Evolutionary conservation across 208 protist species (phyloP).

Genomic region (Crithidia acanthocephali): DNA sequence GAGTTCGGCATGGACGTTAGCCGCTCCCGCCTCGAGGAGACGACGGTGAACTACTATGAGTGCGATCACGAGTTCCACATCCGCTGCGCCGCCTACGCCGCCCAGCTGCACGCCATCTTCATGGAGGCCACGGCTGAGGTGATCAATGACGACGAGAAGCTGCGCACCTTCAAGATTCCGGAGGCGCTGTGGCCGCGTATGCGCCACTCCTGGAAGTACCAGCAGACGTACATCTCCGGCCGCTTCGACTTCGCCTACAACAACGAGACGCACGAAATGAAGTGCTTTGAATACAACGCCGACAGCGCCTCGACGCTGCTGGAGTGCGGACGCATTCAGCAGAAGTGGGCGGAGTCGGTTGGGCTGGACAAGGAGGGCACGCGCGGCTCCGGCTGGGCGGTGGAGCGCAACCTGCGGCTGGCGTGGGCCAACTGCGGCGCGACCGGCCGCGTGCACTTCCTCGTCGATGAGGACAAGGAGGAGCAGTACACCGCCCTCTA

Average conservation of each 20-base stretch:
- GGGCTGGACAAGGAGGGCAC: conserved; percentile 64
- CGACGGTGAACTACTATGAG: conserved; percentile 79
- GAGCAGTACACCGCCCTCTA: conserved; percentile 91
- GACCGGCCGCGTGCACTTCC: conserved; percentile 87
- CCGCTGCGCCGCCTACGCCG: conserved; percentile 61
- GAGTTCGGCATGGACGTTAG: conserved; percentile 83
- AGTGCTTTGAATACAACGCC: conserved; percentile 94
- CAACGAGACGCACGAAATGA: conserved; percentile 70
- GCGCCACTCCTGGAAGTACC: conserved; percentile 78
- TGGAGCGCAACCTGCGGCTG: conserved; percentile 58
- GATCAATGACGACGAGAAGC: conserved; percentile 73
- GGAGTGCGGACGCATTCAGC: conserved; percentile 88
- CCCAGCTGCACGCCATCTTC: conserved; percentile 83
- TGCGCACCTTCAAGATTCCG: conserved; percentile 74
- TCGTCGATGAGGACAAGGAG: conserved; percentile 86
- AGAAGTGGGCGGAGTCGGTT: conserved; percentile 85
- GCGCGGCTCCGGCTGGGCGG: conserved; percentile 61
- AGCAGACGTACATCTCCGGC: conserved; percentile 78
- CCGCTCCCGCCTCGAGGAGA: conserved; percentile 61
- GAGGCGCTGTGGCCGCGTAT: conserved; percentile 88
- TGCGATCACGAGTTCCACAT: conserved; percentile 79
- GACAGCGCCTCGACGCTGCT: conserved; percentile 90
- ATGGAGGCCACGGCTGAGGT: conserved; percentile 88
- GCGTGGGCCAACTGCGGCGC: conserved; percentile 69
- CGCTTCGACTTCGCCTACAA: conserved; percentile 92